Percentiles rank a stretch among this genome's conserved stretches.
Evolutionary conservation across 164 flowering plant genomes (phyloP).

Genomic region (Berberis vulgaris): DNA sequence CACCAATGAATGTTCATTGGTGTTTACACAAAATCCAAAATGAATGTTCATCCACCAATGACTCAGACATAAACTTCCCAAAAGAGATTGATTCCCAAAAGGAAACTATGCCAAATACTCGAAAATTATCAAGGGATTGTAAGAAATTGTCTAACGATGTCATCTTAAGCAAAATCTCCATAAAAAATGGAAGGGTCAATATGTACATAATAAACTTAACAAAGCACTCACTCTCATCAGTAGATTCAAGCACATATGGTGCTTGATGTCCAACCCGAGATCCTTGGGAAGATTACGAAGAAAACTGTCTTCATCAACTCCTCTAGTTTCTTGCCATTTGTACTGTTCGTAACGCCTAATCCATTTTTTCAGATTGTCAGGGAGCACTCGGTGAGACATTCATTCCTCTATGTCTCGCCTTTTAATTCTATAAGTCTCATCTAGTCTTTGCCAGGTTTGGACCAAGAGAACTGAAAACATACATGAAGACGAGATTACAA

Average conservation of each 20-base stretch:
- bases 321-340: constrained; percentile 64
- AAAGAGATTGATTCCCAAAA: too few species aligned
- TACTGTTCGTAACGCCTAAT: constrained; percentile 53
- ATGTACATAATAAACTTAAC: too few species aligned
- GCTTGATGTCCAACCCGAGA: constrained; percentile 55
- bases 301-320: constrained; percentile 53
- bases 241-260: constrained; percentile 48
- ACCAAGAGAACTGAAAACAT: constrained; percentile 65
- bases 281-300: constrained; percentile 51
- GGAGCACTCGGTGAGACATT: constrained; percentile 65
- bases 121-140: too few species aligned
- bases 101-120: too few species aligned
- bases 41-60: too few species aligned
- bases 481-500: background rate
- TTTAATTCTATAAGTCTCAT: constrained; percentile 52
- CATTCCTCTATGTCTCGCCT: constrained; percentile 62
- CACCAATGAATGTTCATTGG: too few species aligned
- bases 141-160: too few species aligned
- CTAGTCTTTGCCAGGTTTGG: constrained; percentile 73
- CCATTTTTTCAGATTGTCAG: constrained; percentile 33
- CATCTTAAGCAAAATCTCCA: too few species aligned
- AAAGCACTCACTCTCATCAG: constrained; percentile 38
- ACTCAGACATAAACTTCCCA: too few species aligned
- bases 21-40: too few species aligned
- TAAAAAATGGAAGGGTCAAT: too few species aligned